Evolutionary conservation across 2,329 filamentous ascomycete genomes (phyloP), one percentile per base, ranked within the genome.

Genomic region (Ceratocystis colombiana): DNA sequence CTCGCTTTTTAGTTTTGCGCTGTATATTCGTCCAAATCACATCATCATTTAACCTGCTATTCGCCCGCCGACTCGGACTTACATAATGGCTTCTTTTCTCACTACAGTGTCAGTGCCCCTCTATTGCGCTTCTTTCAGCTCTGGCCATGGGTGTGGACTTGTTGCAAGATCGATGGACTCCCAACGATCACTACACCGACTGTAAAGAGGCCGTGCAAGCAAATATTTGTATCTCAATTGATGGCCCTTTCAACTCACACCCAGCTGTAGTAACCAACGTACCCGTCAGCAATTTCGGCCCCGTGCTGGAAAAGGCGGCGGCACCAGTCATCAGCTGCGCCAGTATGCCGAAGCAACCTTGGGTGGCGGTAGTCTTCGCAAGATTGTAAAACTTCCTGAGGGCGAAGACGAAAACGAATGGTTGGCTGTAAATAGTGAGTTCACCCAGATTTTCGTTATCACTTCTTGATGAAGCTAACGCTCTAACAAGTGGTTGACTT

Each of bases 331-430:
- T 79, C 94, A 97, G 77, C 81, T 99, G 71, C 88, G 94, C 76
- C 94, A 99, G 76, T 99, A 97, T 81, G 94, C 94, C 64, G 95
- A 99, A 76, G 94, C 95, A 59, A 99, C 94, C 10, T 82, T 99
- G 46, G 94, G 94, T 45, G 95, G 90, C 71, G 94, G 94, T 62
- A 96, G 92, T 77, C 78, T 99, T 77, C 85, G 91, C 72, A 97
- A 99, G 79, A 91, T 96, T 33, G 94, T 99, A 71, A 96, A 93
- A 80, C 80, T 99, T 69, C 94, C 95, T 15, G 95, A 99, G 74
- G 94, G 95, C 68, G 94, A 99, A 75, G 94, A 99, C 74, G 83
- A 95, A 78, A 96, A 96, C 74, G 94, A 99, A 77, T 99, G 94
- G 94, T 78, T 99, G 69, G 94, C 94, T 33, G 94, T 99, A 72